Percentiles rank a stretch among this genome's conserved stretches.
phyloP scores from a whole-genome alignment of 176 grass and related monocot species.

The Pontederia crassipes region DNA sequence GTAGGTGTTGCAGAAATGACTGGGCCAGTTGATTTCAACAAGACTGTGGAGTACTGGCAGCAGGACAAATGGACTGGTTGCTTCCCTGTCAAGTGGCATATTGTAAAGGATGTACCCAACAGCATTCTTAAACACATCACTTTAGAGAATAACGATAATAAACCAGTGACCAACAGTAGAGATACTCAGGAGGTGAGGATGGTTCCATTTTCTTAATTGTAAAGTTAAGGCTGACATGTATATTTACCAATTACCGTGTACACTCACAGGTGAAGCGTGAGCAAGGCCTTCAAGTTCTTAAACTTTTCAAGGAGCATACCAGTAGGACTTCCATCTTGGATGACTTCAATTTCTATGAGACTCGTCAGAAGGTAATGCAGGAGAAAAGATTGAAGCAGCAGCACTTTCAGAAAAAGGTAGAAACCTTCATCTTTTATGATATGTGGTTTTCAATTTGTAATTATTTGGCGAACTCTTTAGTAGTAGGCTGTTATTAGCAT shows the following conservation, averaged over 20 bases:
- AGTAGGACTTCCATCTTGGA: constrained; percentile 59
- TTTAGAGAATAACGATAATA: constrained; percentile 28
- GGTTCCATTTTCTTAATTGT: neutral
- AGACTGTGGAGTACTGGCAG: constrained; percentile 23
- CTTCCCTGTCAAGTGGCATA: constrained; percentile 28
- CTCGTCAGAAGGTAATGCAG: constrained; percentile 81
- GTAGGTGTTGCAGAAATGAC: constrained; percentile 22
- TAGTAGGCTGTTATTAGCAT: neutral
- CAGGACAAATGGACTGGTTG: constrained; percentile 28
- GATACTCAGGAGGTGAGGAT: constrained; percentile 22
- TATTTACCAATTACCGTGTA: neutral
- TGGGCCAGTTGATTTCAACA: constrained; percentile 21
- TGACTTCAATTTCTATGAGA: constrained; percentile 82
- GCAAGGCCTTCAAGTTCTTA: constrained; percentile 70
- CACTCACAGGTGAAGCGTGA: constrained; percentile 65
- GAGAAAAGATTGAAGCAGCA: constrained; percentile 69
- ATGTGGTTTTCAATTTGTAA: neutral
- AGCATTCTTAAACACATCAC: constrained; percentile 14
- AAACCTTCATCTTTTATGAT: too few relatives aligned
- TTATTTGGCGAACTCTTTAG: neutral
- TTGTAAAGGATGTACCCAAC: constrained; percentile 24
- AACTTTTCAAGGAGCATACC: constrained; percentile 76
- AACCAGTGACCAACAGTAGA: constrained; percentile 26
- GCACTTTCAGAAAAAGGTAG: constrained; percentile 26
- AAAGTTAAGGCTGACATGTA: neutral